Evolutionary conservation across 164 flowering plant genomes (phyloP).

Genomic region (Vitis amurensis): DNA sequence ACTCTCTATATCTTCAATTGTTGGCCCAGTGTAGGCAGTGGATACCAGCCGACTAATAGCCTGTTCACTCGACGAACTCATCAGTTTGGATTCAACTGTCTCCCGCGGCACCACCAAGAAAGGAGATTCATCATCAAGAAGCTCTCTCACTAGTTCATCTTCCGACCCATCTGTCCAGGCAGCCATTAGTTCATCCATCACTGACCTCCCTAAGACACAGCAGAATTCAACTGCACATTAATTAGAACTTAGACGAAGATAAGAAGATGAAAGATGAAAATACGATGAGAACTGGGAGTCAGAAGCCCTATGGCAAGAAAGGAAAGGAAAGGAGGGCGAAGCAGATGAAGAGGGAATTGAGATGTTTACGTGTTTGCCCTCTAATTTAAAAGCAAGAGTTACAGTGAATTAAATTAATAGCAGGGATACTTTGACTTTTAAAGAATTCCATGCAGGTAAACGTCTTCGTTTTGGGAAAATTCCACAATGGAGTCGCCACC

Average conservation of each 20-base stretch:
- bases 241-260: conserved; percentile 7
- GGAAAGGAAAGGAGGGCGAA: conserved; percentile 15
- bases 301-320: neutral
- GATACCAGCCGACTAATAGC: conserved; percentile 20
- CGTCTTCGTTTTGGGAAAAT: neutral
- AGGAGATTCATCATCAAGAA: conserved; percentile 59
- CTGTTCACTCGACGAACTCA: conserved; percentile 9
- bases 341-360: conserved; percentile 24
- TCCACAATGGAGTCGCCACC: too few relatives aligned
- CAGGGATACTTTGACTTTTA: conserved; percentile 17
- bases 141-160: conserved; percentile 56
- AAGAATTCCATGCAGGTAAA: neutral
- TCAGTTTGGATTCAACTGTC: conserved; percentile 11
- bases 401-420: neutral
- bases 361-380: conserved; percentile 27
- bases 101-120: conserved; percentile 32
- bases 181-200: conserved; percentile 30
- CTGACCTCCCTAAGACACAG: neutral
- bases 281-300: conserved; percentile 5
- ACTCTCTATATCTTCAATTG: conserved; percentile 48
- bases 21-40: conserved; percentile 52
- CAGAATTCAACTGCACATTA: conserved; percentile 5
- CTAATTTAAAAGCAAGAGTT: conserved; percentile 10
- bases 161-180: conserved; percentile 29
- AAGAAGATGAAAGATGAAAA: neutral